Percentiles rank a stretch among this genome's conserved stretches.
Evolutionary conservation across 139 green algal genomes (phyloP).

Genomic region (Parachlorella kessleri): DNA sequence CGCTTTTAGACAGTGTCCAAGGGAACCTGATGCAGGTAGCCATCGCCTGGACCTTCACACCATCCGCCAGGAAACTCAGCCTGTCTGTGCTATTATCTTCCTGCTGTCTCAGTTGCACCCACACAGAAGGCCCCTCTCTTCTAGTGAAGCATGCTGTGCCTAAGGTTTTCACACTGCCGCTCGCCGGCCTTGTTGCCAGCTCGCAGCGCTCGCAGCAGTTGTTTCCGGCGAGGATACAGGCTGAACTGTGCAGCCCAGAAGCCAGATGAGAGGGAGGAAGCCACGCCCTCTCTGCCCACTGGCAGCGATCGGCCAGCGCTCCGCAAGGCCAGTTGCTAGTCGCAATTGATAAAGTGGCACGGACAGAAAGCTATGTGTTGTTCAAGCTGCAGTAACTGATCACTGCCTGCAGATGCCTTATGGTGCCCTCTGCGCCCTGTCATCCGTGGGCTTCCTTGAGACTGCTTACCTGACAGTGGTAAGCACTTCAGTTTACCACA

Average conservation of each 20-base stretch:
- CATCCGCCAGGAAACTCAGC: too few species aligned
- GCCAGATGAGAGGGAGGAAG: neutral
- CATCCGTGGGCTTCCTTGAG: slow-evolving; percentile 61
- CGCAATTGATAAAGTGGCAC: neutral
- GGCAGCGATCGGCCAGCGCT: neutral
- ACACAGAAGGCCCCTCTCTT: too few species aligned
- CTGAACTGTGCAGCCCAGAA: neutral
- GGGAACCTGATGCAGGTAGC: too few species aligned
- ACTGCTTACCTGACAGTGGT: slow-evolving; percentile 80
- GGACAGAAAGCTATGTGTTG: neutral
- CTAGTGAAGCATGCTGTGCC: too few species aligned
- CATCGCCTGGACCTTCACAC: too few species aligned
- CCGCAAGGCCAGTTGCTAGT: neutral
- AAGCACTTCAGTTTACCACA: neutral
- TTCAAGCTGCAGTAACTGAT: neutral
- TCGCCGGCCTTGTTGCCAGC: too few species aligned
- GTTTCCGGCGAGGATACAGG: too few species aligned
- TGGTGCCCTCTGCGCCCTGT: slow-evolving; percentile 47
- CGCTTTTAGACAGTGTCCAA: too few species aligned
- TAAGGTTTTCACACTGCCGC: too few species aligned
- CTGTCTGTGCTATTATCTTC: too few species aligned
- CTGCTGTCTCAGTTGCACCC: too few species aligned
- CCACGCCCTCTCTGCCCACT: neutral
- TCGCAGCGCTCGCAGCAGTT: too few species aligned
- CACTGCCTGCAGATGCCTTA: slow-evolving; percentile 18